These are phyloP conservation scores for Termitomyces eurrhizus DNA, from an alignment of 768 basidiomycete species.

Conservation along the genomic window DNA sequence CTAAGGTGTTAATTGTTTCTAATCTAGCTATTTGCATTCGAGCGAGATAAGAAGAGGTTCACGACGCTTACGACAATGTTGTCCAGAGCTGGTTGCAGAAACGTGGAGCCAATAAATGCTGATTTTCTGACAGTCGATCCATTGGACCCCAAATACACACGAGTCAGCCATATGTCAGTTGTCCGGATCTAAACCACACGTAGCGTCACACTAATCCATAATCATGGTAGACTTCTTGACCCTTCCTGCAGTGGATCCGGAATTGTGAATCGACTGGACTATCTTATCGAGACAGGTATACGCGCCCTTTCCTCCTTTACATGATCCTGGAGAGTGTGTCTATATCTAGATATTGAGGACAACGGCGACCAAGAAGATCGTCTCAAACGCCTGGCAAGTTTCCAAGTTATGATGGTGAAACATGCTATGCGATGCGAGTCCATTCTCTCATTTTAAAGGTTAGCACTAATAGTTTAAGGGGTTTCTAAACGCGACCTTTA, in stretches of 20 bases:
- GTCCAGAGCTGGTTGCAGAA: conserved; percentile 75
- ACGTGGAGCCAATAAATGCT: conserved; percentile 67
- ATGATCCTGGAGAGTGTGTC: not conserved
- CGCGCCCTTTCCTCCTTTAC: conserved; percentile 2
- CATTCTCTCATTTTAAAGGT: not conserved
- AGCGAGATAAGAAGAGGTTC: conserved; percentile 80
- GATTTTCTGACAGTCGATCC: conserved; percentile 88
- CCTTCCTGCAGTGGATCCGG: conserved; percentile 97
- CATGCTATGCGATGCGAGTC: conserved; percentile 92
- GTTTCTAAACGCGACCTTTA: conserved; percentile 26
- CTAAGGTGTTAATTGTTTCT: not conserved
- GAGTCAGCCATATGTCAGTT: conserved; percentile 84
- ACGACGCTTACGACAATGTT: conserved; percentile 84
- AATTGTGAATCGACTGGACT: conserved; percentile 85
- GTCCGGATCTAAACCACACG: conserved; percentile 1
- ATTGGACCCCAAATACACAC: conserved; percentile 50
- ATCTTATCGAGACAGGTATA: conserved; percentile 73
- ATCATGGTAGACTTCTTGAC: conserved; percentile 67
- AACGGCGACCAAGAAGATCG: conserved; percentile 61
- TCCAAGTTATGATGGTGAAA: conserved; percentile 87
- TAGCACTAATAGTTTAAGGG: conserved; percentile 1
- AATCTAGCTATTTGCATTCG: conserved; percentile 78
- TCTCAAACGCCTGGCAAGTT: conserved; percentile 77
- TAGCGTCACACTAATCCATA: conserved; percentile 1
- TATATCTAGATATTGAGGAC: conserved; percentile 48